Base-by-base conservation (phyloP, 495 filamentous ascomycete species). In the Penicillium salamii region DNA sequence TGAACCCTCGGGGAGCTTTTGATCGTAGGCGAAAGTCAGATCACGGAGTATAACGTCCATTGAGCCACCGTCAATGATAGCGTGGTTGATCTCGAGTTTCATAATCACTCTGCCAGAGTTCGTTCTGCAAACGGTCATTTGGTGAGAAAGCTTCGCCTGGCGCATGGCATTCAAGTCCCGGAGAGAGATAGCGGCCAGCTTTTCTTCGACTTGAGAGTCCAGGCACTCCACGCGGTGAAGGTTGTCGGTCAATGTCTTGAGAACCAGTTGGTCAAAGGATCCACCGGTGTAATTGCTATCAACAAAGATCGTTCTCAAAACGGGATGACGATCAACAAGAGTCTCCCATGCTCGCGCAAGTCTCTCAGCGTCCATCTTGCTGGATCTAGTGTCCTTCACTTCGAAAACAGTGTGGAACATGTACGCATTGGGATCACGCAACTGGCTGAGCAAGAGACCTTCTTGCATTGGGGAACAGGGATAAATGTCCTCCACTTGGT, bases 401-500 rank as follows among this genome's bases (percentile, higher is more conserved):
- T 79, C 74, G 14, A 76, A 78, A 5, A 77, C 64, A 3, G 66
- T 66, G 50, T 72, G 66, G 50, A 74, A 75, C 47, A 72, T 66
- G 56, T 81, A 82, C 1, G 64, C 58, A 21, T 57, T 60, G 11
- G 73, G 65, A 34, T 78, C 69, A 20, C 74, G 78, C 12, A 78
- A 69, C 29, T 88, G 83, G 45, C 80, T 84, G 43, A 86, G 78
- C 13, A 89, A 63, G 4, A 88, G 78, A 36, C 79, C 83, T 50
- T 86, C 78, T 52, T 89, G 86, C 31, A 82, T 80, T 0, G 82
- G 77, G 0, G 85, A 84, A 44, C 78, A 82, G 2, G 84, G 84
- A 42, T 86, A 87, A 24, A 79, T 72, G 28, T 83, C 77, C 61
- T 88, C 76, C 2, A 82, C 67, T 1, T 75, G 61, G 18, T 60